Conservation (phyloP, 129 eudicot genomes). For the Arctium minus region DNA sequence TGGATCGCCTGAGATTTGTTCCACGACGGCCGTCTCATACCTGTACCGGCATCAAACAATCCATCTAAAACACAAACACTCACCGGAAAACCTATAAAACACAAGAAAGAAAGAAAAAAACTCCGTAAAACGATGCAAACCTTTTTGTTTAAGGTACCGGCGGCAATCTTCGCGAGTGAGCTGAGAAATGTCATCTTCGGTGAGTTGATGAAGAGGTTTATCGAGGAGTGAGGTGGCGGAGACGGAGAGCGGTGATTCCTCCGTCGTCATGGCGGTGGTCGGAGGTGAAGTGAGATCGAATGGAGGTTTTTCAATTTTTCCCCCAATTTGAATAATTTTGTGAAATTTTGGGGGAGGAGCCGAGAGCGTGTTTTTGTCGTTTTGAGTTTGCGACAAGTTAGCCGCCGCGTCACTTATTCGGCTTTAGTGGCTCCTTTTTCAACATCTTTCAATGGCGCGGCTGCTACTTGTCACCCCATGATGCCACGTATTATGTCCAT, state of each 20-base stretch:
- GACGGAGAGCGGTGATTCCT: slow-evolving; percentile 33
- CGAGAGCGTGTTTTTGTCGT: background rate
- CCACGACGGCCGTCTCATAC: slow-evolving; percentile 99
- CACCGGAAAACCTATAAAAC: background rate
- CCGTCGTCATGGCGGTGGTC: slow-evolving; percentile 51
- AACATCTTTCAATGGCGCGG: background rate
- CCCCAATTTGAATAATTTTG: slow-evolving; percentile 14
- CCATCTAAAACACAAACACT: background rate
- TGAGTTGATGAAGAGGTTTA: slow-evolving; percentile 82
- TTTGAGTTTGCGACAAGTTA: slow-evolving; percentile 11
- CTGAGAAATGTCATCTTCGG: slow-evolving; percentile 95
- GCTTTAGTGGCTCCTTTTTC: slow-evolving; percentile 15
- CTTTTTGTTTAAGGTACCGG: slow-evolving; percentile 82
- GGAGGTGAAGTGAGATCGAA: slow-evolving; percentile 9
- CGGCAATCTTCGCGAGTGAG: slow-evolving; percentile 99
- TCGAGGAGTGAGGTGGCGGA: slow-evolving; percentile 51
- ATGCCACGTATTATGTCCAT: slow-evolving; percentile 12
- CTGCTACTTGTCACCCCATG: slow-evolving; percentile 8
- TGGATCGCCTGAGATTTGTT: slow-evolving; percentile 99
- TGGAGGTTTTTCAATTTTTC: background rate
- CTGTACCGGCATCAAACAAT: slow-evolving; percentile 30
- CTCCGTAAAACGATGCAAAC: slow-evolving; percentile 21
- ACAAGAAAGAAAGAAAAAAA: background rate
- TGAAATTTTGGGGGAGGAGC: slow-evolving; percentile 6
- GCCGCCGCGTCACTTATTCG: slow-evolving; percentile 37